Conservation (phyloP, 768 basidiomycete species). For the Tricholoma terreum region DNA sequence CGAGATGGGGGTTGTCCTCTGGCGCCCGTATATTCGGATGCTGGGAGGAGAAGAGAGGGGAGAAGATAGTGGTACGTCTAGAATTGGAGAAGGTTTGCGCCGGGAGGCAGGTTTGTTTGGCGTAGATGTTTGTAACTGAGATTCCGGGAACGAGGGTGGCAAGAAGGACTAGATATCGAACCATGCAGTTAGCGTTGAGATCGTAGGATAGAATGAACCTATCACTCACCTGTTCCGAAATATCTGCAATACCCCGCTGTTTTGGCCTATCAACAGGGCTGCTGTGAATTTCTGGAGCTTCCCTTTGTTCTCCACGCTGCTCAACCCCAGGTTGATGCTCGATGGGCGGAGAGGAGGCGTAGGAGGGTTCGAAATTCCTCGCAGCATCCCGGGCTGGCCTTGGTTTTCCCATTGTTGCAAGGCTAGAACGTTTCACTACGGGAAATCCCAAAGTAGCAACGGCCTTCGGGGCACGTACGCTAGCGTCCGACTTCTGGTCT, state of each 20-base stretch:
- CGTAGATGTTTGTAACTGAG: conserved; percentile 52
- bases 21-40: conserved; percentile 17
- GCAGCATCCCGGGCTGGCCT: conserved; percentile 3
- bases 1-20: conserved; percentile 3
- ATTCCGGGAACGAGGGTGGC: conserved; percentile 52
- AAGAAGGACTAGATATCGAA: conserved; percentile 34
- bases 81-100: conserved; percentile 45
- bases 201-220: neutral
- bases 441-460: conserved; percentile 38
- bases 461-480: conserved; percentile 10
- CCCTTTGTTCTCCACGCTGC: neutral
- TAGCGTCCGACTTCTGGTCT: neutral
- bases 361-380: conserved; percentile 4
- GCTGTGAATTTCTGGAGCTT: conserved; percentile 2
- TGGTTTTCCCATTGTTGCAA: conserved; percentile 22
- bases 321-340: neutral
- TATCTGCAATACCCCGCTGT: conserved; percentile 15
- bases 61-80: conserved; percentile 26
- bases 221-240: conserved; percentile 27
- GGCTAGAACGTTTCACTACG: conserved; percentile 38
- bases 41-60: conserved; percentile 24
- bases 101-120: conserved; percentile 31
- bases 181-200: conserved; percentile 1
- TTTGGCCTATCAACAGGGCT: neutral
- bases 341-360: neutral